These are phyloP conservation scores for Rosellinia necatrix DNA, from an alignment of 2,329 filamentous ascomycete species.

Conservation along the genomic window DNA sequence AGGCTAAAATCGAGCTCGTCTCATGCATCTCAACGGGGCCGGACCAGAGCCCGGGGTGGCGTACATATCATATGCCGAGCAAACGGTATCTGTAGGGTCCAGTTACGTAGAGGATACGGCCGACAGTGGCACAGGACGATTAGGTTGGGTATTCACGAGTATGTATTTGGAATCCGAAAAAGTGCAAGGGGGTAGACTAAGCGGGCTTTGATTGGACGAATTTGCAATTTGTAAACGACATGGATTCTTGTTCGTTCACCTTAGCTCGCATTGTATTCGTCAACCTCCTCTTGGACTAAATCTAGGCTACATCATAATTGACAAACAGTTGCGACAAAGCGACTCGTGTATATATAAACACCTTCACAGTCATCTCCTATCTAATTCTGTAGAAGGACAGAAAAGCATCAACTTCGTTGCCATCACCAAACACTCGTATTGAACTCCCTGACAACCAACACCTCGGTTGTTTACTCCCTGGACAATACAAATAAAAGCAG, in stretches of 20 bases:
- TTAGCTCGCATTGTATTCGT: neutral
- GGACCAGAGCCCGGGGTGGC: neutral
- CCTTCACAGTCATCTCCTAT: neutral
- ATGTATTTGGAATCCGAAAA: constrained; percentile 23
- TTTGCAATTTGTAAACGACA: neutral
- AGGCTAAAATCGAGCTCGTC: constrained; percentile 11
- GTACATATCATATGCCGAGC: neutral
- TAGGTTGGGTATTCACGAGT: too few species aligned
- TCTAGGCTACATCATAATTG: constrained; percentile 11
- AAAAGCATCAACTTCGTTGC: too few species aligned
- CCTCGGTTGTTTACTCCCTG: too few species aligned
- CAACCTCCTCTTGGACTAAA: too few species aligned
- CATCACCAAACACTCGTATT: too few species aligned
- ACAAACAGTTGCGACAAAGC: neutral
- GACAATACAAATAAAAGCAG: too few species aligned
- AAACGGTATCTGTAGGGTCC: neutral
- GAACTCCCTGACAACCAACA: too few species aligned
- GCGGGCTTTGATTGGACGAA: constrained; percentile 10
- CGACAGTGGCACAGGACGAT: neutral
- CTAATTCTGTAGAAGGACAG: too few species aligned
- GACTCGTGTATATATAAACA: constrained; percentile 5
- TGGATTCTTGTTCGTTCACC: too few species aligned
- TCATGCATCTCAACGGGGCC: neutral
- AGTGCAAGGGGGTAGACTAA: constrained; percentile 6
- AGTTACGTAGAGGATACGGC: too few species aligned